A percentile compares a stretch with the other conserved stretches of the same genome.
These are phyloP conservation scores for Xylaria castorea DNA, from an alignment of 495 filamentous ascomycete species.

Conservation along the genomic window DNA sequence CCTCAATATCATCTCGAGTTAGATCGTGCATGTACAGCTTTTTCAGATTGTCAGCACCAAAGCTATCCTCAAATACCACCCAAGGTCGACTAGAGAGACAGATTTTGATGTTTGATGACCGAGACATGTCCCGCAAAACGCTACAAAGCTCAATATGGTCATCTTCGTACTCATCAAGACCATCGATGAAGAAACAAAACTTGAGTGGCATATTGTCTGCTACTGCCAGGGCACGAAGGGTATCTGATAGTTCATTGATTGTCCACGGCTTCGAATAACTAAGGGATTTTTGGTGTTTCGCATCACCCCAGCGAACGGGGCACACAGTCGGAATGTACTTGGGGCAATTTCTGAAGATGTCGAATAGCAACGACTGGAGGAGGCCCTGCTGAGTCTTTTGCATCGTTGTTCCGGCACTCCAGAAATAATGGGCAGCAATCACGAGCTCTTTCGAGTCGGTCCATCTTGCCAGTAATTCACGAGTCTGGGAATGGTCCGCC, in stretches of 20 bases:
- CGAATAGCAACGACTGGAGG: not conserved
- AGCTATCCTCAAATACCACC: not conserved
- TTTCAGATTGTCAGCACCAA: not conserved
- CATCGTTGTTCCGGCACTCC: slow-evolving; percentile 12
- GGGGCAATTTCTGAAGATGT: not conserved
- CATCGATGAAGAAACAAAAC: slow-evolving; percentile 1
- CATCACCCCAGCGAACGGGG: not conserved
- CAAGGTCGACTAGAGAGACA: not conserved
- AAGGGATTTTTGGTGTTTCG: not conserved
- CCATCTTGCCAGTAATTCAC: not conserved
- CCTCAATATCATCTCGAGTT: not conserved
- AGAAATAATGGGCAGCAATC: slow-evolving; percentile 4
- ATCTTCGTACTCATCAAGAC: not conserved
- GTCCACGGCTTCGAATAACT: not conserved
- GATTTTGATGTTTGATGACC: not conserved
- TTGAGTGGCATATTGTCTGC: not conserved
- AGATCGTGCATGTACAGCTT: not conserved
- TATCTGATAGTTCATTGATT: not conserved
- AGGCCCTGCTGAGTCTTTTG: not conserved
- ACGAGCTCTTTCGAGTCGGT: not conserved
- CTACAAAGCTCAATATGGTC: not conserved
- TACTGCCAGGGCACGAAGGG: not conserved
- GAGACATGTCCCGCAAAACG: not conserved
- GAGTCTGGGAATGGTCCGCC: not conserved
- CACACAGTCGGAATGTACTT: not conserved